Base-by-base conservation (phyloP, 192 early-diverging fungal species). In the Coemansia sp. region DNA sequence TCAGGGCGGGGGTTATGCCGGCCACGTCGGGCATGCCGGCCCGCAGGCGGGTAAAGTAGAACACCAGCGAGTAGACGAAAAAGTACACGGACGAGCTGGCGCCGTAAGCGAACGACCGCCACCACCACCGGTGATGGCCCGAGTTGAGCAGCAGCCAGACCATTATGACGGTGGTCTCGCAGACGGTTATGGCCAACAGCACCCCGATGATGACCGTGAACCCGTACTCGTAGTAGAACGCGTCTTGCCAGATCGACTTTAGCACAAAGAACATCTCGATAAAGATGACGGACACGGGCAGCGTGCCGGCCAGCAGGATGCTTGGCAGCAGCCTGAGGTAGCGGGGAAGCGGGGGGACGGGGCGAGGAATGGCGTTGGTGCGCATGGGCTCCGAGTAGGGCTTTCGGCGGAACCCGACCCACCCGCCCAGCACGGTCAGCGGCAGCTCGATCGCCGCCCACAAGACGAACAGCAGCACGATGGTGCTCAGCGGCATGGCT, bases 301-400 rank as follows among this genome's bases (percentile, higher is more conserved):
- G 62, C 14, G 88, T 69, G 42, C 88, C 87, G 34, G 84, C 84
- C 30, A 90, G 80, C 14, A 84, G 62, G 40, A 84, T 78, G 67
- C 87, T 75, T 36, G 72, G 79, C 51, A 64, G 51, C 16, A 80
- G 67, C 7, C 66, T 60, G 40, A 94, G 76, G 59, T 93, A 96
- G 52, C 74, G 77, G 12, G 86, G 73, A 66, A 88, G 88, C 21
- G 87, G 82, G 1, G 96, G 96, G 21, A 96, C 89, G 40, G 92
- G 88, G 6, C 96, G 83, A 36, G 96, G 93, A 44, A 96, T 96
- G 31, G 91, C 89, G 65, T 91, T 92, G 2, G 93, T 92, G 14
- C 91, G 83, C 30, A 92, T 87, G 14, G 93, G 96, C 38, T 91
- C 86, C 51, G 91, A 89, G 64, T 92, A 86, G n/a, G 75, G 73